These are phyloP conservation scores for Tetracentron sinense DNA, from an alignment of 164 flowering plant genomes.

Conservation along the genomic window DNA sequence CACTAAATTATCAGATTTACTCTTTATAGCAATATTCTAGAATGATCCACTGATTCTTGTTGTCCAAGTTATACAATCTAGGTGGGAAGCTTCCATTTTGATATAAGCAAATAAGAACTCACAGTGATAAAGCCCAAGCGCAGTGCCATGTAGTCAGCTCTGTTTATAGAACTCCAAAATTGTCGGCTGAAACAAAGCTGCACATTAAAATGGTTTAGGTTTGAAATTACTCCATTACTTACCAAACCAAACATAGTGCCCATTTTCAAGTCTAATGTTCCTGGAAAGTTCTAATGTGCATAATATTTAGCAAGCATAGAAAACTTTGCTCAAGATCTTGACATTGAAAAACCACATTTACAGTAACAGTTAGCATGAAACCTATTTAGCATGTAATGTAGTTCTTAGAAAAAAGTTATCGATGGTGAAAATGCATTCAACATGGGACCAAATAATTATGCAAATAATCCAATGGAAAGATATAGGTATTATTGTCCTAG, in stretches of 20 bases:
- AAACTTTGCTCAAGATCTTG: not conserved
- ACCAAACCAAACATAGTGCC: not conserved
- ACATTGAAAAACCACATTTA: not conserved
- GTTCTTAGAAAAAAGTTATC: too few relatives aligned
- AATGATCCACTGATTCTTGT: not conserved
- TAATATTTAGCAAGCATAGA: not conserved
- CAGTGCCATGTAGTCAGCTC: conserved; percentile 81
- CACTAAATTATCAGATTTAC: too few relatives aligned
- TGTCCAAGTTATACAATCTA: not conserved
- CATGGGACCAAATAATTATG: too few relatives aligned
- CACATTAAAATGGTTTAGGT: conserved; percentile 10
- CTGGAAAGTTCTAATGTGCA: not conserved
- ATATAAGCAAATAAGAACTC: conserved; percentile 21
- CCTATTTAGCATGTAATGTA: too few relatives aligned
- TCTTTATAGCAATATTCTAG: not conserved
- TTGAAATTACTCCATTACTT: not conserved
- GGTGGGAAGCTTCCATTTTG: not conserved
- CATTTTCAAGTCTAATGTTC: not conserved
- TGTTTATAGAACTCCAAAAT: conserved; percentile 74
- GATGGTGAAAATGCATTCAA: too few relatives aligned
- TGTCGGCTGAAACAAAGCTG: conserved; percentile 91
- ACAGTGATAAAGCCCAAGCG: conserved; percentile 79
- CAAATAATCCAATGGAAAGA: too few relatives aligned
- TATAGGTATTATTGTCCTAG: too few relatives aligned
- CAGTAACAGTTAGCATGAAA: too few relatives aligned